A percentile compares a stretch with the other conserved stretches of the same genome.
These are phyloP conservation scores for Oryza australiensis DNA, from an alignment of 176 grass and related monocot species.

Conservation along the genomic window DNA sequence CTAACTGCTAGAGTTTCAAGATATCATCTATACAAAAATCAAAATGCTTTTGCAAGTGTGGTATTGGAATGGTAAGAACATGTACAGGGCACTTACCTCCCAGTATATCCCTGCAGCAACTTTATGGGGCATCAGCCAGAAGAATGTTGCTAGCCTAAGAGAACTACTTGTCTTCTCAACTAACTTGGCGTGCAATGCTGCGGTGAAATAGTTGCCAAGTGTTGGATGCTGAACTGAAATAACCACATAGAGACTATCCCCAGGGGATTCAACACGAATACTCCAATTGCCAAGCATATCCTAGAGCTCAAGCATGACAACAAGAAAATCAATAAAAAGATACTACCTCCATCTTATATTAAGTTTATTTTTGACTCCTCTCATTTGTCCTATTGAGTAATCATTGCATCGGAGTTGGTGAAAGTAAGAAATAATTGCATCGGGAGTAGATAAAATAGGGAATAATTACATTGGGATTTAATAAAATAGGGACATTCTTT, in stretches of 20 bases:
- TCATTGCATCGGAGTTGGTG: no score
- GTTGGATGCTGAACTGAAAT: slow-evolving; percentile 85
- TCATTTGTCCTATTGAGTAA: no score
- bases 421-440: no score
- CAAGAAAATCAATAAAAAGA: slow-evolving; percentile 23
- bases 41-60: background rate
- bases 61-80: background rate
- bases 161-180: slow-evolving; percentile 47
- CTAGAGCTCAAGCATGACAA: slow-evolving; percentile 43
- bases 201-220: slow-evolving; percentile 85
- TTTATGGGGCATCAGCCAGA: slow-evolving; percentile 96
- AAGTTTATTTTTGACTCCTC: no score
- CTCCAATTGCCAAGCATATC: slow-evolving; percentile 93
- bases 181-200: slow-evolving; percentile 64
- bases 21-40: background rate
- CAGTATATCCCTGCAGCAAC: slow-evolving; percentile 93
- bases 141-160: slow-evolving; percentile 59
- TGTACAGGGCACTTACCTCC: slow-evolving; percentile 54
- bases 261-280: slow-evolving; percentile 60
- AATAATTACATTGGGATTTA: no score
- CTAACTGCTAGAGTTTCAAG: background rate
- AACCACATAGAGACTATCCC: slow-evolving; percentile 61
- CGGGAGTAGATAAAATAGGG: no score
- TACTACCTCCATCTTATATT: no score
- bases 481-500: no score